These are phyloP conservation scores for Dothideomycetidae sp. DNA, from an alignment of 2,329 filamentous ascomycete species.

Conservation along the genomic window DNA sequence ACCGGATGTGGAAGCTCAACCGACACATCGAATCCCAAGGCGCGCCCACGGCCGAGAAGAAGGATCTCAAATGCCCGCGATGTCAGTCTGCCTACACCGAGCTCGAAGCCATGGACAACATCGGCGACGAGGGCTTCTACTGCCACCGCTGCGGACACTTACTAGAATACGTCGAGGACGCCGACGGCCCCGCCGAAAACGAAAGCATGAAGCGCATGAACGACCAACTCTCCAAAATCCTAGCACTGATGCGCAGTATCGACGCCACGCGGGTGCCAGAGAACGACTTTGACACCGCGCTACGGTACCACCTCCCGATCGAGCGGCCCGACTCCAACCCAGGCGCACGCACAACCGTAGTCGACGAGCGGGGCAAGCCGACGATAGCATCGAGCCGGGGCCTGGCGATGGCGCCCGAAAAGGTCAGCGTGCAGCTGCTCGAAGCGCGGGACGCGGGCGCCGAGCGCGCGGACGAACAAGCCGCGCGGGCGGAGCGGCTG, in stretches of 20 bases:
- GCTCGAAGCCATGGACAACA: slow-evolving; percentile 72
- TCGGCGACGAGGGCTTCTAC: slow-evolving; percentile 49
- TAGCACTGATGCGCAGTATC: slow-evolving; percentile 60
- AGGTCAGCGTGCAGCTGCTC: slow-evolving; percentile 22
- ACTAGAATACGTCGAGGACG: slow-evolving; percentile 47
- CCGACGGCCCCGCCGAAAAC: slow-evolving; percentile 38
- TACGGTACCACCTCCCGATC: slow-evolving; percentile 49
- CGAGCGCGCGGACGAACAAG: slow-evolving; percentile 21
- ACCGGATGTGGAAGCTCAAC: slow-evolving; percentile 74
- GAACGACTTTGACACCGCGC: slow-evolving; percentile 57
- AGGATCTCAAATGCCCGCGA: slow-evolving; percentile 73
- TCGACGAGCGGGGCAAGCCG: slow-evolving; percentile 21
- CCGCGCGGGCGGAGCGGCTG: slow-evolving; percentile 12
- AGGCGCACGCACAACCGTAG: slow-evolving; percentile 21
- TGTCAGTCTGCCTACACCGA: slow-evolving; percentile 81
- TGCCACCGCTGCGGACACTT: slow-evolving; percentile 64
- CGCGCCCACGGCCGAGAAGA: slow-evolving; percentile 65
- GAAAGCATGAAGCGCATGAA: slow-evolving; percentile 63
- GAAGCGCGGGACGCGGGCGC: slow-evolving; percentile 23
- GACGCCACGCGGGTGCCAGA: slow-evolving; percentile 59
- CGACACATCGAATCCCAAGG: slow-evolving; percentile 77
- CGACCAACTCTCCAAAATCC: slow-evolving; percentile 65
- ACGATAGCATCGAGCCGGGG: slow-evolving; percentile 22
- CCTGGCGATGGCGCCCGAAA: slow-evolving; percentile 22
- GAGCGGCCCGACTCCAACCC: slow-evolving; percentile 53